A percentile compares a stretch with the other conserved stretches of the same genome.
Conservation (phyloP, 805 yeast species). For the Nakazawaea siamensis region DNA sequence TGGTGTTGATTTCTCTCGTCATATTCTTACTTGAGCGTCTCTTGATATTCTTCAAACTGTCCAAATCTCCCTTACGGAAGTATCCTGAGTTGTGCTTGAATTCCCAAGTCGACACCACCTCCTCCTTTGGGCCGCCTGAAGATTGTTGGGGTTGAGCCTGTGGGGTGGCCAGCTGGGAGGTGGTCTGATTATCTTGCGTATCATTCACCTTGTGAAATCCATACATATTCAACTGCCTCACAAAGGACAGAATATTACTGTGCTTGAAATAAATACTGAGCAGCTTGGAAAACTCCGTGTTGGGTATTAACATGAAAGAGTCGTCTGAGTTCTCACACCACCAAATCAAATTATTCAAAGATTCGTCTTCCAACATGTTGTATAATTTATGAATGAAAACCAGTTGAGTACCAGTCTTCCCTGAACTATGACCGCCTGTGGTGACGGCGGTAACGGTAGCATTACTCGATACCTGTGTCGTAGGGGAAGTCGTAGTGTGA, state of each 20-base stretch:
- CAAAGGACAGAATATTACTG: conserved; percentile 72
- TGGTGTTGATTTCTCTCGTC: conserved; percentile 11
- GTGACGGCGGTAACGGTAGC: too few species aligned
- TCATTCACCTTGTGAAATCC: conserved; percentile 72
- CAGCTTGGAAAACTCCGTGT: conserved; percentile 79
- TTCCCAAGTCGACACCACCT: conserved; percentile 52
- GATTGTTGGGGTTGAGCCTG: neutral
- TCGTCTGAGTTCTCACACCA: conserved; percentile 59
- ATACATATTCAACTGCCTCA: conserved; percentile 74
- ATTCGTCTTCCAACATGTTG: conserved; percentile 78
- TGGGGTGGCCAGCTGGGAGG: neutral
- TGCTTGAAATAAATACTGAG: conserved; percentile 65
- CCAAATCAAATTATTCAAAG: conserved; percentile 70
- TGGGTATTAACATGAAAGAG: conserved; percentile 74
- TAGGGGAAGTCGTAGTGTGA: too few species aligned
- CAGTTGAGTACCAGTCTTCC: conserved; percentile 10
- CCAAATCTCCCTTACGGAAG: conserved; percentile 77
- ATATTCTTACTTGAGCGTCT: conserved; percentile 43
- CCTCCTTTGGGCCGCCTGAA: conserved; percentile 7
- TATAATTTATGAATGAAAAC: conserved; percentile 81
- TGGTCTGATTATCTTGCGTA: conserved; percentile 18
- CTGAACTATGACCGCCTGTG: neutral
- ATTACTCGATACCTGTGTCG: too few species aligned
- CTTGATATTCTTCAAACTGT: conserved; percentile 65
- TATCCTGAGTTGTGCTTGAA: conserved; percentile 75